Percentiles rank a stretch among this genome's conserved stretches.
These are phyloP conservation scores for Podospora australis DNA, from an alignment of 495 filamentous ascomycete genomes.

Conservation along the genomic window DNA sequence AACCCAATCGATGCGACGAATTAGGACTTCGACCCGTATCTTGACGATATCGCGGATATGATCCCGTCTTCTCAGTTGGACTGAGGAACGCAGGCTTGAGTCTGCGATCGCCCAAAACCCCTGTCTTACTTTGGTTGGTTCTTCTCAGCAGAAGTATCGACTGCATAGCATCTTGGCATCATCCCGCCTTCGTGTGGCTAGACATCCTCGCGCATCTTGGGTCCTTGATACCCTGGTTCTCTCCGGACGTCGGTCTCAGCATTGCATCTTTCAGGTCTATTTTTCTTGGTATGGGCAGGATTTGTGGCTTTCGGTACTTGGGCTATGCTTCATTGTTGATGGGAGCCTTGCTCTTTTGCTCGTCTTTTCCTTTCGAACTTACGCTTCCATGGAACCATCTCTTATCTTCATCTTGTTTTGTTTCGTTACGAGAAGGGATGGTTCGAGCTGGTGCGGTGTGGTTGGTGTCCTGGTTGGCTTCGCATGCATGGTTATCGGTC, in stretches of 20 bases:
- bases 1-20: conserved; percentile 43
- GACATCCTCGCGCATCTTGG: too few species aligned
- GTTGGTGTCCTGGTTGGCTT: conserved; percentile 18
- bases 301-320: background rate
- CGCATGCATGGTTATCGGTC: conserved; percentile 20
- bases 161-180: too few species aligned
- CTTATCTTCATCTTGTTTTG: conserved; percentile 1
- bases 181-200: too few species aligned
- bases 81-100: too few species aligned
- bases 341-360: background rate
- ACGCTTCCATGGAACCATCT: too few species aligned
- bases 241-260: background rate
- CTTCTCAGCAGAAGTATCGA: too few species aligned
- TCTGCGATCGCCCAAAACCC: too few species aligned
- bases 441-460: conserved; percentile 19
- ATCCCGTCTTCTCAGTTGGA: too few species aligned
- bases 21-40: conserved; percentile 32
- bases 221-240: too few species aligned
- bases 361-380: background rate
- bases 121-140: conserved; percentile 4
- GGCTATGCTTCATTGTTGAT: background rate
- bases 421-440: conserved; percentile 5
- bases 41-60: too few species aligned
- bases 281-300: conserved; percentile 2
- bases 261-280: conserved; percentile 2